Conservation (phyloP, 1,284 basidiomycete genomes). For the Tausonia pullulans region DNA sequence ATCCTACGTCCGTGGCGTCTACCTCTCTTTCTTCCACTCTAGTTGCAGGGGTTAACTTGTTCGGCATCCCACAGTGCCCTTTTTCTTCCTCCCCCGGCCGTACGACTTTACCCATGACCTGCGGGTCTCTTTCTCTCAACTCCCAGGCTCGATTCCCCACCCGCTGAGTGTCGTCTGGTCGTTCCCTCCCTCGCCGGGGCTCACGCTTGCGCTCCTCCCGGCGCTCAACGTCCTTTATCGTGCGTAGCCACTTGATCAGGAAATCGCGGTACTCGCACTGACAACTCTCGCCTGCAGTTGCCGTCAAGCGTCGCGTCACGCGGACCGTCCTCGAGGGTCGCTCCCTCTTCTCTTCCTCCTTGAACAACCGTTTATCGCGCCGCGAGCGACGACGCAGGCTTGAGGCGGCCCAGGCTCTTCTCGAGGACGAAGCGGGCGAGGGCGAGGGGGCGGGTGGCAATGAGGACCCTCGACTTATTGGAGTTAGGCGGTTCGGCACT, state of each 20-base stretch:
- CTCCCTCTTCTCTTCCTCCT: no score
- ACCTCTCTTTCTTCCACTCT: background rate
- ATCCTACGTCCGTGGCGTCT: background rate
- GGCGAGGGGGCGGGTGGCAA: background rate
- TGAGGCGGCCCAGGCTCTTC: background rate
- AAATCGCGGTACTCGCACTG: no score
- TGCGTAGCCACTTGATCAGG: background rate
- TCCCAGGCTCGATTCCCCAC: background rate
- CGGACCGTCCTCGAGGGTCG: no score
- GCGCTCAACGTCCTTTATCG: constrained; percentile 1
- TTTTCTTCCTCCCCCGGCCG: constrained; percentile 3
- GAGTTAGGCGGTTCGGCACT: background rate
- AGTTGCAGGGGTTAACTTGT: background rate
- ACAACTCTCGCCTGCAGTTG: no score
- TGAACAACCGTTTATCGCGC: no score
- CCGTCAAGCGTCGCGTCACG: background rate
- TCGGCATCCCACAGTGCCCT: background rate
- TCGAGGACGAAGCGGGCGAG: background rate
- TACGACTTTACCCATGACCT: background rate
- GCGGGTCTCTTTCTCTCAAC: background rate
- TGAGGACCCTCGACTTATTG: no score
- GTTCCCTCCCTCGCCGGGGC: constrained; percentile 1
- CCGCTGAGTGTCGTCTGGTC: background rate
- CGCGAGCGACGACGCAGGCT: background rate
- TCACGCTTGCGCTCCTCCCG: background rate